Evolutionary conservation across 257 asterid species (phyloP).

Genomic region (Paulownia fortunei): DNA sequence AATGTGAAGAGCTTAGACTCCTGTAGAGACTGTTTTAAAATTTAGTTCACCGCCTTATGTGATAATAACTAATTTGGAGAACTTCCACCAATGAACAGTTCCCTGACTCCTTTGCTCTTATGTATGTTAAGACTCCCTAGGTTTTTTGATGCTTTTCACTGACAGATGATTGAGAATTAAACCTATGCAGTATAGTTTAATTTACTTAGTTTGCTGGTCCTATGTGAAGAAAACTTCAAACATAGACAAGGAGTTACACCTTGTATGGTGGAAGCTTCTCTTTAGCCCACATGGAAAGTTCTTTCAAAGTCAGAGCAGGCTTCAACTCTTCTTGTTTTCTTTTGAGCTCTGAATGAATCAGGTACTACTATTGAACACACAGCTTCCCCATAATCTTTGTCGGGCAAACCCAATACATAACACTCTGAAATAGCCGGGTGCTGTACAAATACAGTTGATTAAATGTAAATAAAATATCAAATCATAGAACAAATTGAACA

Average conservation of each 20-base stretch:
- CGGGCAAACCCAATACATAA: conserved; percentile 94
- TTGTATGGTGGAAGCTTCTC: conserved; percentile 97
- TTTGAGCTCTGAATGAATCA: conserved; percentile 54
- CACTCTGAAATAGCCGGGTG: conserved; percentile 84
- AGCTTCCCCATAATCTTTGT: conserved; percentile 87
- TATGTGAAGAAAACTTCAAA: not conserved
- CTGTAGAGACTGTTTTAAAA: not conserved
- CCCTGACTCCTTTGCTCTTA: too few species aligned
- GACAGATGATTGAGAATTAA: not conserved
- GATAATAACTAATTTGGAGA: too few species aligned
- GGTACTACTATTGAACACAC: conserved; percentile 83
- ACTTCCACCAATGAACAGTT: too few species aligned
- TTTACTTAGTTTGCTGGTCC: not conserved
- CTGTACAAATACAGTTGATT: conserved; percentile 49
- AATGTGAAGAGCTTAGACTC: not conserved
- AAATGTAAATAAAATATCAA: not conserved
- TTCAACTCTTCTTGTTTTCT: conserved; percentile 62
- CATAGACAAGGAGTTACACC: conserved; percentile 47
- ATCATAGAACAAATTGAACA: not conserved
- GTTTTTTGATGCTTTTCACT: too few species aligned
- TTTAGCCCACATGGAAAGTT: conserved; percentile 84
- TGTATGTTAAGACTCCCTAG: too few species aligned
- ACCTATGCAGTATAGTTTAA: not conserved
- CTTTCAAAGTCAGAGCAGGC: conserved; percentile 80
- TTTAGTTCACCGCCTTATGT: not conserved